Base-by-base conservation (phyloP, 805 yeast species). In the Candida stauntonica region DNA sequence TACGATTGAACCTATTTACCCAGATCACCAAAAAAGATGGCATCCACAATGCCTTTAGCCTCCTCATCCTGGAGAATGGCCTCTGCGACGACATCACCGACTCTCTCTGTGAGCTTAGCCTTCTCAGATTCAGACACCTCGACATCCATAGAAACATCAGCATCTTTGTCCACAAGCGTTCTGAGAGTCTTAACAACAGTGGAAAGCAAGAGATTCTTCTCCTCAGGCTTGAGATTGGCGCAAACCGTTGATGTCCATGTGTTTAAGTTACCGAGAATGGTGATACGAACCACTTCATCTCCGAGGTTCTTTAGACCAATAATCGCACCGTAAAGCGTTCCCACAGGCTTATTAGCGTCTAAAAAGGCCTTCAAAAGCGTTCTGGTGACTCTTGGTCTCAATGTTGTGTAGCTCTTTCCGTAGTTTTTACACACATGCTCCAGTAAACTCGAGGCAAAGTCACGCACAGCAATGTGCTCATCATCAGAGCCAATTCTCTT, bases 331-430 rank as follows among this genome's bases (percentile, higher is more conserved):
- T 84, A 93, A 45, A 88, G 87, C 0, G 98, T 87, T 2, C 96
- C 95, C 13, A 81, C 70, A 0, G 95, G 88, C 50, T 84, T 80
- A 26, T 81, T 76, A 7, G 88, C 73, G 52, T 89, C 95, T 60
- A 93, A 68, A 49, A 94, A 84, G 0, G 97, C 97, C 54, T 95
- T 79, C 44, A 94, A 68, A 39, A 94, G 67, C 2, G 99, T 94
- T 58, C 99, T 74, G 6, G 97, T 88, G 4, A 93, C 91, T 48
- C 98, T 75, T 21, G 98, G 96, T 54, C 86, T 86, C 50, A 93
- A 70, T 2, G 97, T 84, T 17, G 91, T 80, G 58, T 91, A 89
- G 2, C 91, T 78, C 34, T 85, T 79, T 24, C 95, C 94, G 60
- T 83, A 93, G 21, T 79, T 76, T 36, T 73, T 68, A 45, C 88